Conservation (phyloP, 2,329 filamentous ascomycete species). For the Drechslerella coelobrocha region DNA sequence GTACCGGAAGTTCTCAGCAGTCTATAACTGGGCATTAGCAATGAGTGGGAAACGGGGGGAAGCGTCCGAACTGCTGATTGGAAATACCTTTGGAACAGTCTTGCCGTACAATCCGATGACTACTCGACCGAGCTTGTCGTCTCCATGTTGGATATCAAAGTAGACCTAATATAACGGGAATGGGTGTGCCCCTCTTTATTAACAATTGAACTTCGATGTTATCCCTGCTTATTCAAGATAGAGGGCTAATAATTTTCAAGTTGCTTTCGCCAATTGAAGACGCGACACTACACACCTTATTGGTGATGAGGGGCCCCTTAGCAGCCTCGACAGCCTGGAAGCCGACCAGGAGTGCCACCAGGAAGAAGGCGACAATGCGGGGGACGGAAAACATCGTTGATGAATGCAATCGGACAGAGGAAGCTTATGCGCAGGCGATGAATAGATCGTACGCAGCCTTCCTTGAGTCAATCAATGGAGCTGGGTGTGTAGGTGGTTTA, state of each 20-base stretch:
- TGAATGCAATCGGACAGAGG: not conserved
- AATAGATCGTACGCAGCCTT: not conserved
- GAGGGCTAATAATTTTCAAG: not conserved
- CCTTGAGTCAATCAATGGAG: not conserved
- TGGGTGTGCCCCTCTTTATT: too few species aligned
- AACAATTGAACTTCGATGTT: too few species aligned
- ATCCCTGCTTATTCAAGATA: too few species aligned
- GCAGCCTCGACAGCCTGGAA: constrained; percentile 76
- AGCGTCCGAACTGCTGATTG: constrained; percentile 52
- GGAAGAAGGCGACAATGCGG: constrained; percentile 74
- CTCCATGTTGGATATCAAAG: constrained; percentile 82
- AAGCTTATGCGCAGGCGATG: not conserved
- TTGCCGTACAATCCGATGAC: constrained; percentile 86
- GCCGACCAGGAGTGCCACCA: constrained; percentile 76
- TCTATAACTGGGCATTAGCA: constrained; percentile 57
- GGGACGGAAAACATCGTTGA: constrained; percentile 75
- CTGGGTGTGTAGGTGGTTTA: not conserved
- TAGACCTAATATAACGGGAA: constrained; percentile 63
- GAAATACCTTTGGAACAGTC: constrained; percentile 72
- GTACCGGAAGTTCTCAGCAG: constrained; percentile 63
- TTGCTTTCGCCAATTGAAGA: constrained; percentile 10
- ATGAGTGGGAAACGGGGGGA: not conserved
- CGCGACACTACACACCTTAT: constrained; percentile 70
- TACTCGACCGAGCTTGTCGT: constrained; percentile 74
- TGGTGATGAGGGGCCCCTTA: constrained; percentile 92